Conservation (phyloP, 202 grass and related monocot genomes). For the Panicum virgatum region DNA sequence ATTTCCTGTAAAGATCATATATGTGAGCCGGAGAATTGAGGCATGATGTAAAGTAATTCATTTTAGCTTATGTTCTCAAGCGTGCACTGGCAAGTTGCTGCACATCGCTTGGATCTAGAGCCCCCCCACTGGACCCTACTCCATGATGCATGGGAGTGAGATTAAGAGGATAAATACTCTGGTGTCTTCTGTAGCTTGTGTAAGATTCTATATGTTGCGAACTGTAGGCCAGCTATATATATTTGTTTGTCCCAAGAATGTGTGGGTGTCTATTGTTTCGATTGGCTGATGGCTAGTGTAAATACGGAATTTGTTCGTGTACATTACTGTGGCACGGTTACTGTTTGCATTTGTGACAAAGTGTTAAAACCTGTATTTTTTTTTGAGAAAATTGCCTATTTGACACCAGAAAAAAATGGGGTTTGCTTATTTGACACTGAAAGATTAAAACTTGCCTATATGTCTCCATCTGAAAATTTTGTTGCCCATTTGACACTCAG, state of each 20-base stretch:
- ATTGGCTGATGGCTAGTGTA: neutral
- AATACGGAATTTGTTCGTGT: neutral
- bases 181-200: constrained; percentile 15
- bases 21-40: neutral
- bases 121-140: neutral
- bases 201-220: neutral
- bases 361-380: too few species aligned
- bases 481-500: too few species aligned
- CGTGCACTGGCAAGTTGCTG: neutral
- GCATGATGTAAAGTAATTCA: constrained; percentile 13
- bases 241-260: neutral
- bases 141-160: constrained; percentile 9
- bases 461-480: too few species aligned
- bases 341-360: too few species aligned
- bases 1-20: constrained; percentile 26
- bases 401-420: too few species aligned
- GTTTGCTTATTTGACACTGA: too few species aligned
- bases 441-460: too few species aligned
- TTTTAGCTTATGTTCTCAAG: constrained; percentile 10
- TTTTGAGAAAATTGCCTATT: too few species aligned
- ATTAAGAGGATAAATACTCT: neutral
- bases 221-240: constrained; percentile 1
- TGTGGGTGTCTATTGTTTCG: constrained; percentile 1
- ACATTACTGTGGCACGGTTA: neutral
- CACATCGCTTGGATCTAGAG: neutral